Base-by-base conservation (phyloP, 805 yeast species). In the Candida berthetii region DNA sequence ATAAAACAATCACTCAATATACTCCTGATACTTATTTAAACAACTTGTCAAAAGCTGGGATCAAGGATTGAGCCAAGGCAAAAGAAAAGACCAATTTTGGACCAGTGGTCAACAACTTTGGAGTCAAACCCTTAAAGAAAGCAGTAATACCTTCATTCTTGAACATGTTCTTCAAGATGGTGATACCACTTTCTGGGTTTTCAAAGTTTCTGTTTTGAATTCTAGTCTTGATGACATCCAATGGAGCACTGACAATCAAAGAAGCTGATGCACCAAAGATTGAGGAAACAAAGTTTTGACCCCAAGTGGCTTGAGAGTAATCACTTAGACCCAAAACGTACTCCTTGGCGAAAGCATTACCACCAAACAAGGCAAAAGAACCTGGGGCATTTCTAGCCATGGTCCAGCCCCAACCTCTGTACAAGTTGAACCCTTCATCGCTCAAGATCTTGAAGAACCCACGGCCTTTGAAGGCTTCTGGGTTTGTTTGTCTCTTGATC, bases 331-430 rank as follows among this genome's bases (percentile, higher is more conserved):
- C 90, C 54, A 88, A 80, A 45, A 93, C 78, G 69, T 87, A 93
- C 69, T 93, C 99, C 70, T 93, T 93, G 47, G 99, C 98, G 62
- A 93, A 93, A 14, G 99, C 96, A 60, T 91, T 89, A 68, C 98
- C 99, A 53, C 99, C 99, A 54, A 93, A 93, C 43, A 93, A 72
- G 15, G 98, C 96, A 60, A 93, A 93, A 2, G 96, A 88, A 45
- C 99, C 99, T 31, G 99, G 99, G 2, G 98, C 97, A 63, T 93
- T 93, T 78, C 99, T 84, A 35, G 99, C 99, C 53, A 95, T 95
- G 45, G 99, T 93, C 99, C 99, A 93, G 44, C 97, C 98, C 96
- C 97, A 90, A 51, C 99, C 99, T 62, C 96, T 77, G 71, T 93
- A 93, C 53, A 93, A 73, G 19, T 93, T 88, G 45, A 88, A 74